A percentile compares a stretch with the other conserved stretches of the same genome.
Evolutionary conservation across 2,329 filamentous ascomycete genomes (phyloP).

Genomic region (Cryphonectria carpinicola): DNA sequence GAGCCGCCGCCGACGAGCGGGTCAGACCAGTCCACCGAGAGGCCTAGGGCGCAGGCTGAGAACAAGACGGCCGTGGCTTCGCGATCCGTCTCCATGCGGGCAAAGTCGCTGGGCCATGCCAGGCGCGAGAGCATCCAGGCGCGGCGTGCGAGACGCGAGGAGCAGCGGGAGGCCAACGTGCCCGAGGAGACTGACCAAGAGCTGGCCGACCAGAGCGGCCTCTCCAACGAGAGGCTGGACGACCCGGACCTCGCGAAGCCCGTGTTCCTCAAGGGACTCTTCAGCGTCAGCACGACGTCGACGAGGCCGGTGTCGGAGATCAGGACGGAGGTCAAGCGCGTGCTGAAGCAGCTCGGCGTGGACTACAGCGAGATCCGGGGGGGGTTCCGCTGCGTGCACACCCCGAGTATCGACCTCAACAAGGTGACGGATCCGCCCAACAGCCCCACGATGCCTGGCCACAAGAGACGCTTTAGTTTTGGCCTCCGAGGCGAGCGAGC

Average conservation of each 20-base stretch:
- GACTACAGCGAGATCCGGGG: slow-evolving; percentile 91
- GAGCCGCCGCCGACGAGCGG: slow-evolving; percentile 77
- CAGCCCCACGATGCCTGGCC: slow-evolving; percentile 62
- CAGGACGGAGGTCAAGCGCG: slow-evolving; percentile 85
- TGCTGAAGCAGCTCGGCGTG: slow-evolving; percentile 85
- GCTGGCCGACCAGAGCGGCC: slow-evolving; percentile 63
- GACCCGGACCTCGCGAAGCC: slow-evolving; percentile 85
- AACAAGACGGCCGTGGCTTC: slow-evolving; percentile 56
- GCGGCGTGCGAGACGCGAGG: slow-evolving; percentile 74
- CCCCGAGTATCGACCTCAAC: slow-evolving; percentile 86
- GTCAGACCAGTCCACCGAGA: slow-evolving; percentile 74
- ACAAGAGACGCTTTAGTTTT: slow-evolving; percentile 83
- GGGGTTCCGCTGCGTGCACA: slow-evolving; percentile 87
- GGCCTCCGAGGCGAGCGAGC: slow-evolving; percentile 70
- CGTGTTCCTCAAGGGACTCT: slow-evolving; percentile 93
- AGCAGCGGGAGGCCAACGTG: slow-evolving; percentile 43
- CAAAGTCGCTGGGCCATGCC: slow-evolving; percentile 88
- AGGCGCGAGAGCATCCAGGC: slow-evolving; percentile 91
- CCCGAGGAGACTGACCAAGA: slow-evolving; percentile 89
- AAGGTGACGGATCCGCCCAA: slow-evolving; percentile 68
- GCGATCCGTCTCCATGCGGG: slow-evolving; percentile 68
- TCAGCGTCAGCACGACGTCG: slow-evolving; percentile 96
- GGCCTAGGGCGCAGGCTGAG: slow-evolving; percentile 45
- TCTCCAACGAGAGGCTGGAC: slow-evolving; percentile 64
- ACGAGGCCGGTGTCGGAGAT: slow-evolving; percentile 88